These are phyloP conservation scores for Salvia hispanica DNA, from an alignment of 257 asterid species.

Conservation along the genomic window DNA sequence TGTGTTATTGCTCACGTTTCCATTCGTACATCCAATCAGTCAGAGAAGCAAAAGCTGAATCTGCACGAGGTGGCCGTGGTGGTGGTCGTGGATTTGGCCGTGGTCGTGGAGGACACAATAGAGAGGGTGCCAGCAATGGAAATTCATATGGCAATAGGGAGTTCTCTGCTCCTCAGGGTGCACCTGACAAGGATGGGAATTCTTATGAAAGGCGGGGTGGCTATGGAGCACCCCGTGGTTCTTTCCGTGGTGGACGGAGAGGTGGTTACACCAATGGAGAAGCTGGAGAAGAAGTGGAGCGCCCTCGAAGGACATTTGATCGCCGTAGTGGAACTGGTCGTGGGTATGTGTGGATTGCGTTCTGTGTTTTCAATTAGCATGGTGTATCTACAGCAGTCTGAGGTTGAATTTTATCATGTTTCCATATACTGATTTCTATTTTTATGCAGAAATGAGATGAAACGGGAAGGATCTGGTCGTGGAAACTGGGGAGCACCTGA, in stretches of 20 bases:
- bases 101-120: constrained; percentile 54
- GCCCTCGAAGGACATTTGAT: constrained; percentile 59
- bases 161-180: constrained; percentile 47
- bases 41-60: constrained; percentile 63
- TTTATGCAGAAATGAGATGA: constrained; percentile 53
- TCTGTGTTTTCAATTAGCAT: neutral
- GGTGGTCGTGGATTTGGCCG: constrained; percentile 71
- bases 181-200: constrained; percentile 48
- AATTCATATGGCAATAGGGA: constrained; percentile 55
- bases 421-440: too few species aligned
- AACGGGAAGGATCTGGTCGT: constrained; percentile 71
- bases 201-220: constrained; percentile 69
- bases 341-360: constrained; percentile 44
- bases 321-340: constrained; percentile 82
- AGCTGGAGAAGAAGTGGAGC: constrained; percentile 61
- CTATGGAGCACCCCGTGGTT: constrained; percentile 68
- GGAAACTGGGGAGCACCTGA: constrained; percentile 78
- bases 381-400: neutral
- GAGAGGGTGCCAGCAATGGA: constrained; percentile 51
- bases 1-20: neutral
- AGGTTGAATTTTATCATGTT: neutral
- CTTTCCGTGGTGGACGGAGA: constrained; percentile 59
- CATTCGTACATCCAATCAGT: constrained; percentile 36
- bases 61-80: constrained; percentile 48
- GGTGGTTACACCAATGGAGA: constrained; percentile 77